phyloP scores from a whole-genome alignment of 75 land plant species.

The Pinus albicaulis region DNA sequence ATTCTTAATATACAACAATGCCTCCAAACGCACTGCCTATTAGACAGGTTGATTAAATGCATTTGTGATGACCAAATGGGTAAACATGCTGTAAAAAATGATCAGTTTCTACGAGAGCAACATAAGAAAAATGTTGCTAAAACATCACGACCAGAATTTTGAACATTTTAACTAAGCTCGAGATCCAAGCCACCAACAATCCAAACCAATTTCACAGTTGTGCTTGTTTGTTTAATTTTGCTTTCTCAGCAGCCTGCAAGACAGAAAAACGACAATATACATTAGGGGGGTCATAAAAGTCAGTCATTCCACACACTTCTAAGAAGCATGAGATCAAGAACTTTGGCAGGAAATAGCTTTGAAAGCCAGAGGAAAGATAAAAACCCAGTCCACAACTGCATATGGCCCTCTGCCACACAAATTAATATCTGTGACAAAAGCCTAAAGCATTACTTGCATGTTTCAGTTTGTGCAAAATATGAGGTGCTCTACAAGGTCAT shows the following conservation, averaged over 20 bases:
- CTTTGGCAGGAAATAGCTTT: not conserved
- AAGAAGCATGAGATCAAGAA: not conserved
- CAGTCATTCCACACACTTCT: not conserved
- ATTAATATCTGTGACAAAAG: not conserved
- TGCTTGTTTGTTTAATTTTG: constrained; percentile 5
- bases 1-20: not conserved
- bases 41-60: not conserved
- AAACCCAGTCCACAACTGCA: not conserved
- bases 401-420: not conserved
- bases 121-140: too few species aligned
- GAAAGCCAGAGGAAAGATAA: not conserved
- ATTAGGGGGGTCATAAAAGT: not conserved
- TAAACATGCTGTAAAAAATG: not conserved
- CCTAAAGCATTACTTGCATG: too few species aligned
- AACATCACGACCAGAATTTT: too few species aligned
- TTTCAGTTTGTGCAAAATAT: not conserved
- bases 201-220: not conserved
- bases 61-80: not conserved
- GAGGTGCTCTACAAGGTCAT: not conserved
- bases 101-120: not conserved
- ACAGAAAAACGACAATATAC: not conserved
- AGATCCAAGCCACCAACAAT: not conserved
- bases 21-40: not conserved
- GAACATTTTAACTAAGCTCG: not conserved
- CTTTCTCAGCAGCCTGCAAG: constrained; percentile 11